Percentiles rank a stretch among this genome's conserved stretches.
Conservation (phyloP, 768 basidiomycete species). For the Naganishia vaughanmartiniae region DNA sequence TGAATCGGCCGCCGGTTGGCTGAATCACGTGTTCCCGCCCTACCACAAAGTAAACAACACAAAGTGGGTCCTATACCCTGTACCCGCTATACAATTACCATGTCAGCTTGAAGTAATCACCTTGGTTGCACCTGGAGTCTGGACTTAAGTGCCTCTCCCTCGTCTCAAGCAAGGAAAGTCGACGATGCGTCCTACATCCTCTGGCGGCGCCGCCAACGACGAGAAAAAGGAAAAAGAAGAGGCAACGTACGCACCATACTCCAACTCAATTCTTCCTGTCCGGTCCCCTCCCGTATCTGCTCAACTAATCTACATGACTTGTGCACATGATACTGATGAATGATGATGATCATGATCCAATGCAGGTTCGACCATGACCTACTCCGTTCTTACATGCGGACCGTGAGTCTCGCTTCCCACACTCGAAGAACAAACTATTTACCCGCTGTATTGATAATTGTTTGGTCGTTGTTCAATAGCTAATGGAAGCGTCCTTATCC, state of each 20-base stretch:
- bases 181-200: too few relatives aligned
- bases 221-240: too few relatives aligned
- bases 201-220: too few relatives aligned
- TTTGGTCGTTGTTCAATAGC: not conserved
- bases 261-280: too few relatives aligned
- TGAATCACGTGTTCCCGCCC: not conserved
- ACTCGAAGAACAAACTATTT: not conserved
- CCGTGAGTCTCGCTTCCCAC: not conserved
- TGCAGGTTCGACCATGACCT: not conserved
- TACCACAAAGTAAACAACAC: constrained; percentile 7
- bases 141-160: too few relatives aligned
- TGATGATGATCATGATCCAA: not conserved
- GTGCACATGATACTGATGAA: too few relatives aligned
- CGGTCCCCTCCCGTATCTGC: not conserved
- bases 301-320: not conserved
- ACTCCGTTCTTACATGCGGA: constrained; percentile 16
- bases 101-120: too few relatives aligned
- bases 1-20: not conserved
- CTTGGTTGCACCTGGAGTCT: too few relatives aligned
- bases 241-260: too few relatives aligned
- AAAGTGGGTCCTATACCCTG: not conserved
- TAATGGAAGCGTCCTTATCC: constrained; percentile 1
- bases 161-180: too few relatives aligned
- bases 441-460: not conserved
- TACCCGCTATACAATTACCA: too few relatives aligned